Evolutionary conservation across 805 yeast species (phyloP).

Genomic region (Ogataea paraovalis): DNA sequence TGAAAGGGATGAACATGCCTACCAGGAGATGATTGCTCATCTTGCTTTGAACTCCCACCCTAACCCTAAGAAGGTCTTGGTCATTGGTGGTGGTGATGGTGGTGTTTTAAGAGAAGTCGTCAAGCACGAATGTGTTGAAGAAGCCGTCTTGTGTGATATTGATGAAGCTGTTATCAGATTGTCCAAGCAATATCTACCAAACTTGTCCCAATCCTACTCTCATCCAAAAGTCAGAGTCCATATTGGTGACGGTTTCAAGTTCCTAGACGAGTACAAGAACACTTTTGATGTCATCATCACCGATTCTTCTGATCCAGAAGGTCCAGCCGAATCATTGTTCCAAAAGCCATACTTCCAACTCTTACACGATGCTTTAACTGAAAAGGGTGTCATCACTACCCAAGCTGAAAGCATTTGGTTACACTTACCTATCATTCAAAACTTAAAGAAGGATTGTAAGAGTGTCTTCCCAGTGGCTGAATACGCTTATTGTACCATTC

Average conservation of each 20-base stretch:
- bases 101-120: conserved; percentile 88
- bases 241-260: conserved; percentile 82
- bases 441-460: conserved; percentile 76
- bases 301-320: conserved; percentile 97
- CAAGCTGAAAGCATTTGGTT: conserved; percentile 97
- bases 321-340: conserved; percentile 93
- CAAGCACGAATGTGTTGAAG: conserved; percentile 56
- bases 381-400: conserved; percentile 85
- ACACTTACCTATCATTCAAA: conserved; percentile 77
- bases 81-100: conserved; percentile 96
- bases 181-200: conserved; percentile 67
- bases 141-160: conserved; percentile 80
- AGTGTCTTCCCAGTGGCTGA: conserved; percentile 88
- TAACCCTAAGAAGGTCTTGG: conserved; percentile 69
- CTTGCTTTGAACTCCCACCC: conserved; percentile 76
- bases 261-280: conserved; percentile 54
- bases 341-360: conserved; percentile 88
- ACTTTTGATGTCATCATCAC: conserved; percentile 93
- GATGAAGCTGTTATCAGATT: conserved; percentile 78
- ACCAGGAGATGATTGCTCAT: conserved; percentile 89
- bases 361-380: conserved; percentile 82
- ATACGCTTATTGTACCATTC: conserved; percentile 88
- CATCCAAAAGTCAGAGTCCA: conserved; percentile 64
- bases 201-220: conserved; percentile 63
- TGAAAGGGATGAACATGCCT: conserved; percentile 89